Base-by-base conservation (phyloP, 257 asterid genomes). In the Ligustrum vulgare region DNA sequence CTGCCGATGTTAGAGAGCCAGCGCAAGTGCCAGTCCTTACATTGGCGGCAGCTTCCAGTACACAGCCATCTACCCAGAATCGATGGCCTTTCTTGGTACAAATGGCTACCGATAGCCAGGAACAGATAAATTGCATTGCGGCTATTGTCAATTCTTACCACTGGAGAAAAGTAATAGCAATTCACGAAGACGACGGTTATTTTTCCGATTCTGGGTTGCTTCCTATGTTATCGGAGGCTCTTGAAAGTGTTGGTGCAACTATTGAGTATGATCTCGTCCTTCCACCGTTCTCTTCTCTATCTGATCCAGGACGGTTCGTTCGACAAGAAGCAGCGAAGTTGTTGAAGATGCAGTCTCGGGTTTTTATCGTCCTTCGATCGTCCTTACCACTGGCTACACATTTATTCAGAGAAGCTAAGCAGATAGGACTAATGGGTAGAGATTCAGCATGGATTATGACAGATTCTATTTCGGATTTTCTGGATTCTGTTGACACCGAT, bases 81-180 rank as follows among this genome's bases (percentile, higher is more conserved):
- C 75, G 77, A 32, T 83, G 87, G 87, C 87, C 89, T 83, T 86
- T 83, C 80, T 16, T 86, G 78, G 72, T 86, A 28, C 84, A 82
- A 62, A 79, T 81, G 82, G 75, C 71, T 66, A 6, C 81, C 16
- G 76, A 80, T 49, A 54, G 64, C 70, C 71, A 37, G 6, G 81
- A 78, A 51, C 84, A 83, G 58, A 75, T 77, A 12, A 56, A 15
- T 31, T 83, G 89, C 72, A 35, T 81, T 3, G 23, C 87, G 0
- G 64, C 12, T 13, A 37, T 86, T 22, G 69, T 86, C 41, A 70
- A 60, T 9, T 86, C 78, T n/a, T 83, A 62, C 70, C 70, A 37
- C 23, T 86, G 89, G 89, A 67, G 83, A 72, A 83, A 77, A 56
- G 82, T 83, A n/a, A 56, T 83, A 32, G 81, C 39, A 20, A 78